Conservation (phyloP, 306 rosid genomes). For the Pyrus betulifolia region DNA sequence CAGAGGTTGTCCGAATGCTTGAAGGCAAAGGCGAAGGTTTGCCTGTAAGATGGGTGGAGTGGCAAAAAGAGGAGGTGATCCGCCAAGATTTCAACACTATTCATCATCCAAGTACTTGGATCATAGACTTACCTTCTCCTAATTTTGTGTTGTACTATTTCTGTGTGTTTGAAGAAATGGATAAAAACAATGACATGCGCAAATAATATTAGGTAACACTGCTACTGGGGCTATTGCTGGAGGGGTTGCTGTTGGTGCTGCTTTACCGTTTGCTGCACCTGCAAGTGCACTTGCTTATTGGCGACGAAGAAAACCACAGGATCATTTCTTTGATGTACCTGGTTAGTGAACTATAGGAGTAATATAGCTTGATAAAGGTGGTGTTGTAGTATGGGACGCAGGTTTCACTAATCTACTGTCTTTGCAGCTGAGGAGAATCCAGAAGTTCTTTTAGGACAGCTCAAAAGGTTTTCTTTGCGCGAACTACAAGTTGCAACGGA, state of each 20-base stretch:
- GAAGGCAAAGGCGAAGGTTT: too few species aligned
- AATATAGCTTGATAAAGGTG: background rate
- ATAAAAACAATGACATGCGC: too few species aligned
- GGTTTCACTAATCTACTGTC: slow-evolving; percentile 7
- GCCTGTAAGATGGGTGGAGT: too few species aligned
- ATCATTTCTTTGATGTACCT: slow-evolving; percentile 86
- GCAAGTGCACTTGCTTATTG: slow-evolving; percentile 80
- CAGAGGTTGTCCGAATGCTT: too few species aligned
- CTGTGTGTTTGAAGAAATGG: too few species aligned
- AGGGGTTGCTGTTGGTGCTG: slow-evolving; percentile 97
- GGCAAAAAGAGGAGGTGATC: too few species aligned
- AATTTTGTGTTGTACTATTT: background rate
- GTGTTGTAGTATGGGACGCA: background rate
- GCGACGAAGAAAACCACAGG: slow-evolving; percentile 65
- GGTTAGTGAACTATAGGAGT: slow-evolving; percentile 49
- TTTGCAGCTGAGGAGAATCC: slow-evolving; percentile 38
- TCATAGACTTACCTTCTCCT: background rate
- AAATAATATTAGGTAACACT: slow-evolving; percentile 36
- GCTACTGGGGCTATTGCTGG: slow-evolving; percentile 88
- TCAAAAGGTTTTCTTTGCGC: slow-evolving; percentile 78
- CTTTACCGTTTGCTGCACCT: slow-evolving; percentile 76
- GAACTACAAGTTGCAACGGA: slow-evolving; percentile 94
- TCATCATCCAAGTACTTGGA: too few species aligned
- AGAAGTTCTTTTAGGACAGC: slow-evolving; percentile 90
- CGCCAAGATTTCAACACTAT: too few species aligned